phyloP scores from a whole-genome alignment of 352 stramenopile species.

The Globisporangium spinosum region DNA sequence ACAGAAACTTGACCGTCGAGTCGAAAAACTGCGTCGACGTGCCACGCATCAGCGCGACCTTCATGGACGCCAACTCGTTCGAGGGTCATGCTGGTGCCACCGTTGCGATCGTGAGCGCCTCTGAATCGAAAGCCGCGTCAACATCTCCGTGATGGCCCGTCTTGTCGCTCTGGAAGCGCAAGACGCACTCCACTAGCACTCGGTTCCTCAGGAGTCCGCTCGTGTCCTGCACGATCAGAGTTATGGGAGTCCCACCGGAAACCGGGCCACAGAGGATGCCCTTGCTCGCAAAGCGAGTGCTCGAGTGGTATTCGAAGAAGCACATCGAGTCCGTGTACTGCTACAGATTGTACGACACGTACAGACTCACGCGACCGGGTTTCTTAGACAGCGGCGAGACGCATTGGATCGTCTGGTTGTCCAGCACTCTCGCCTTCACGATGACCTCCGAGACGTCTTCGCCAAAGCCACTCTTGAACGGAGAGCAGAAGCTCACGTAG shows the following conservation, averaged over 20 bases:
- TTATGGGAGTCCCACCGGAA: slow-evolving; percentile 48
- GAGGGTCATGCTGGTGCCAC: slow-evolving; percentile 46
- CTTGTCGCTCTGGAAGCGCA: slow-evolving; percentile 52
- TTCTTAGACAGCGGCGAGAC: slow-evolving; percentile 31
- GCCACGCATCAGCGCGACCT: slow-evolving; percentile 28
- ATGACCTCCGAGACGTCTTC: slow-evolving; percentile 33
- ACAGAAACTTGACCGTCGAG: slow-evolving; percentile 56
- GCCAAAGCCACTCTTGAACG: slow-evolving; percentile 31
- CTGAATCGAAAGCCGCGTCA: slow-evolving; percentile 35
- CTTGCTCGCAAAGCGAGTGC: slow-evolving; percentile 36
- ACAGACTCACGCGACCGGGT: slow-evolving; percentile 36
- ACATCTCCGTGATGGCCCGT: slow-evolving; percentile 24
- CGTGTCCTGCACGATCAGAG: slow-evolving; percentile 34
- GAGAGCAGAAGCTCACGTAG: slow-evolving; percentile 58
- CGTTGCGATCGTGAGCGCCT: slow-evolving; percentile 31
- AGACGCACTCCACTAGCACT: slow-evolving; percentile 31
- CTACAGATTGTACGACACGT: slow-evolving; percentile 72
- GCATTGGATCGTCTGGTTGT: slow-evolving; percentile 51
- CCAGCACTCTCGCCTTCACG: slow-evolving; percentile 47
- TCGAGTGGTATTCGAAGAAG: slow-evolving; percentile 65
- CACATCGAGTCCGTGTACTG: slow-evolving; percentile 64
- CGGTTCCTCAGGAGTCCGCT: slow-evolving; percentile 41
- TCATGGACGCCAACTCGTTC: slow-evolving; percentile 50
- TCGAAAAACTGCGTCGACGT: slow-evolving; percentile 34
- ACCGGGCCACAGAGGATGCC: slow-evolving; percentile 54